Conservation (phyloP, 495 filamentous ascomycete genomes). For the Cudoniella acicularis region DNA sequence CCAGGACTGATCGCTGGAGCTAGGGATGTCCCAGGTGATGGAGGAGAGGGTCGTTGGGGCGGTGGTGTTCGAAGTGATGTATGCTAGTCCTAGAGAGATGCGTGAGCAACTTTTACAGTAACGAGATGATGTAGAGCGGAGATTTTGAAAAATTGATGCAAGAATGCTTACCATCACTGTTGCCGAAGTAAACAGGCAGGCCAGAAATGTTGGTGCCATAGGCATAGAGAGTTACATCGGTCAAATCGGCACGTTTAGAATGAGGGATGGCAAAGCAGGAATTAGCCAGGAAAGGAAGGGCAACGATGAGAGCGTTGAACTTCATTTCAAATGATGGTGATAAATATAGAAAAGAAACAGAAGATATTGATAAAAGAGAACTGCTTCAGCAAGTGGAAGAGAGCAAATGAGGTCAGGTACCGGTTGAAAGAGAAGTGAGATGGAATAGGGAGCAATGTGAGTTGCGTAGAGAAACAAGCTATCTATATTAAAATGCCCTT, state of each 20-base stretch:
- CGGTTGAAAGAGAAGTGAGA: neutral
- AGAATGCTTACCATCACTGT: conserved; percentile 1
- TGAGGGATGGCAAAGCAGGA: neutral
- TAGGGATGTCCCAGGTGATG: neutral
- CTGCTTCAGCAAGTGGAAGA: neutral
- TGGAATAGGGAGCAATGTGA: neutral
- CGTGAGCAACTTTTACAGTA: neutral
- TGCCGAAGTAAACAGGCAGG: neutral
- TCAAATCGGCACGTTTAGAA: too few species aligned
- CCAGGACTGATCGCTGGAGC: neutral
- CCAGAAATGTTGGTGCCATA: conserved; percentile 9
- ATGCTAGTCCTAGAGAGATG: neutral
- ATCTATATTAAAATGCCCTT: too few species aligned
- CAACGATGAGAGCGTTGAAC: neutral
- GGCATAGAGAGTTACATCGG: conserved; percentile 2
- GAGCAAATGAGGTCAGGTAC: neutral
- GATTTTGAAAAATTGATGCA: too few species aligned
- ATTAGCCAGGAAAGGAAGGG: neutral
- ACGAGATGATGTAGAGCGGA: neutral
- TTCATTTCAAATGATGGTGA: neutral
- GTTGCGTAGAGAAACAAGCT: too few species aligned
- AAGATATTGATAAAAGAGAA: neutral
- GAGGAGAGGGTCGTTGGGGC: neutral
- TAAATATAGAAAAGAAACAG: neutral
- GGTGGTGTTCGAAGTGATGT: neutral